These are phyloP conservation scores for Neonectria coccinea DNA, from an alignment of 2,329 filamentous ascomycete species.

Conservation along the genomic window DNA sequence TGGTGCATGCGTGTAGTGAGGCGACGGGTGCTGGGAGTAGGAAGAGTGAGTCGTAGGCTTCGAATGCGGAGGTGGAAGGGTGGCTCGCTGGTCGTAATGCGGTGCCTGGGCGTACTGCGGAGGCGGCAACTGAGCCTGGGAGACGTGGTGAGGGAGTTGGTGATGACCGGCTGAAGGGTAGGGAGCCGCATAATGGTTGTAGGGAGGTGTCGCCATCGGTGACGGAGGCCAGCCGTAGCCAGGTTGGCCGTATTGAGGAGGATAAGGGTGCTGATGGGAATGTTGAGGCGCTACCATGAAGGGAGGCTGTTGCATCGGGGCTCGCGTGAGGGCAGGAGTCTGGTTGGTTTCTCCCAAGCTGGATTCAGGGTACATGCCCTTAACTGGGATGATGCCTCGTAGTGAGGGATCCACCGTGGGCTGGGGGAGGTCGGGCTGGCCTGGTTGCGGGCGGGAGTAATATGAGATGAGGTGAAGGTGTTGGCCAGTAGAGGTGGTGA, in stretches of 20 bases:
- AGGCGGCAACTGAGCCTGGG: conserved; percentile 46
- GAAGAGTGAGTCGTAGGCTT: conserved; percentile 44
- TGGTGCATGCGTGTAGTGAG: conserved; percentile 48
- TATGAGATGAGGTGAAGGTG: conserved; percentile 98
- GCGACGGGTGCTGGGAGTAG: conserved; percentile 48
- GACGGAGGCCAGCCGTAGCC: conserved; percentile 68
- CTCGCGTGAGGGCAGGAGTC: conserved; percentile 82
- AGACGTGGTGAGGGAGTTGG: conserved; percentile 43
- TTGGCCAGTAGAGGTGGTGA: conserved; percentile 88
- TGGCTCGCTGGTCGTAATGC: conserved; percentile 51
- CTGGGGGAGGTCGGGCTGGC: conserved; percentile 78
- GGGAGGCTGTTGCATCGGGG: conserved; percentile 69
- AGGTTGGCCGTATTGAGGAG: conserved; percentile 56
- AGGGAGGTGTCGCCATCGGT: conserved; percentile 66
- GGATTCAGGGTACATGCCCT: conserved; percentile 97
- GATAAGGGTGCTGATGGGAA: conserved; percentile 48
- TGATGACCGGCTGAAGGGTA: conserved; percentile 50
- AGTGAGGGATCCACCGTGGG: conserved; percentile 84
- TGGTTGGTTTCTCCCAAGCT: conserved; percentile 87
- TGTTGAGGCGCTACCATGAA: conserved; percentile 54
- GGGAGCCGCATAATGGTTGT: conserved; percentile 58
- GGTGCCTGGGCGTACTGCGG: conserved; percentile 46
- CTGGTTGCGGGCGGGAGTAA: conserved; percentile 84
- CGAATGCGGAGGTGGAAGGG: conserved; percentile 53
- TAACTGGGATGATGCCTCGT: conserved; percentile 84